A percentile compares a stretch with the other conserved stretches of the same genome.
Evolutionary conservation across 306 rosid genomes (phyloP).

Genomic region (Quercus robur): DNA sequence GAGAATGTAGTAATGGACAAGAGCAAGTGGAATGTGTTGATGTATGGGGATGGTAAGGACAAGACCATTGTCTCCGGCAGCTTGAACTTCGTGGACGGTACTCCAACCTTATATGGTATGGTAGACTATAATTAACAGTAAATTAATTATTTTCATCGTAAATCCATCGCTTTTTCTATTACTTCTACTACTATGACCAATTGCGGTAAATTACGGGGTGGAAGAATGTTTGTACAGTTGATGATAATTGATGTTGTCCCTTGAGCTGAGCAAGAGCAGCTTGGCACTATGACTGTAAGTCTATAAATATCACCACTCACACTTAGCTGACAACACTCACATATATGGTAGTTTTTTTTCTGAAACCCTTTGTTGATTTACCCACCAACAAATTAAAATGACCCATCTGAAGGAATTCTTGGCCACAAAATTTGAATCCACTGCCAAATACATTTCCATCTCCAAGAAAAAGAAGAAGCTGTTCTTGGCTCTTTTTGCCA

Average conservation of each 20-base stretch:
- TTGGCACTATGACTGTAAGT: too few species aligned
- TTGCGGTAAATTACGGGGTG: too few species aligned
- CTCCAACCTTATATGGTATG: constrained; percentile 44
- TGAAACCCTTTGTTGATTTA: not conserved
- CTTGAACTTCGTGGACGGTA: constrained; percentile 67
- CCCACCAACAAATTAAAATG: constrained; percentile 12
- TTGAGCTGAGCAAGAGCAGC: too few species aligned
- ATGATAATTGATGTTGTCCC: too few species aligned
- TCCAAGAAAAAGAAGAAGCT: constrained; percentile 34
- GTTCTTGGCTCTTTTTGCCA: constrained; percentile 30
- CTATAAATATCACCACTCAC: too few species aligned
- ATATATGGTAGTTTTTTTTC: not conserved
- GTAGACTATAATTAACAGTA: too few species aligned
- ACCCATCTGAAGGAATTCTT: constrained; percentile 18
- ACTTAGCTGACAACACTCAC: too few species aligned
- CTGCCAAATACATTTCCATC: constrained; percentile 21
- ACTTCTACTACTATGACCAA: too few species aligned
- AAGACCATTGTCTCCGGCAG: constrained; percentile 58
- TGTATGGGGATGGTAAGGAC: constrained; percentile 68
- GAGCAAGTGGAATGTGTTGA: constrained; percentile 85
- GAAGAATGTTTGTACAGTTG: too few species aligned
- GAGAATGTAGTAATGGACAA: constrained; percentile 77
- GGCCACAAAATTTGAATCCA: constrained; percentile 28
- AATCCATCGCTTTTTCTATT: too few species aligned
- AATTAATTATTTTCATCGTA: too few species aligned